Conservation (phyloP, 1,284 basidiomycete genomes). For the Retiboletus flavoniger region DNA sequence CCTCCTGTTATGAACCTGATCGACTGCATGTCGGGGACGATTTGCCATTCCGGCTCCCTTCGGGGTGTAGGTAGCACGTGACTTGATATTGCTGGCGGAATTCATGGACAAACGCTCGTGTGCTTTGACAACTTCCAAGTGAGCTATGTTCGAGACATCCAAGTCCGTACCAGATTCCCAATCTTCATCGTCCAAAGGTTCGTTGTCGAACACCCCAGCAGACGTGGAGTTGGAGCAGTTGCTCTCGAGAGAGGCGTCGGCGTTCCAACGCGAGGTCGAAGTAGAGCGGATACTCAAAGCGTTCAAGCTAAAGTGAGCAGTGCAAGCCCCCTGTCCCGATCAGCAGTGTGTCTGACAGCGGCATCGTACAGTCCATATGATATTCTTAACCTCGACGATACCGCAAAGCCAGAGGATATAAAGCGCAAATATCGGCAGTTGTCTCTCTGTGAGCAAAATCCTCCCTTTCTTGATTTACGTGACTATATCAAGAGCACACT, state of each 20-base stretch:
- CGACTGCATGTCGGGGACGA: slow-evolving; percentile 1
- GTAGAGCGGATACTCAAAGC: slow-evolving; percentile 83
- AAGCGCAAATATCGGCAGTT: slow-evolving; percentile 80
- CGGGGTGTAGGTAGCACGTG: slow-evolving; percentile 18
- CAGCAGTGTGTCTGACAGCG: neutral
- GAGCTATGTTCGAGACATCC: slow-evolving; percentile 18
- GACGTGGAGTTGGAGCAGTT: slow-evolving; percentile 69
- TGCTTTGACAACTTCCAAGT: slow-evolving; percentile 7
- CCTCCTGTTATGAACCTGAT: neutral
- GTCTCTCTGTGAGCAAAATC: slow-evolving; percentile 65
- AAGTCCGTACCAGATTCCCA: slow-evolving; percentile 8
- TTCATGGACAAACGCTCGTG: neutral
- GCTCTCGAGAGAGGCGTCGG: slow-evolving; percentile 74
- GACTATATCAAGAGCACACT: slow-evolving; percentile 22
- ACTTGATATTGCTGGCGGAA: slow-evolving; percentile 2
- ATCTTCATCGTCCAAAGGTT: slow-evolving; percentile 31
- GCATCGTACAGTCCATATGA: slow-evolving; percentile 64
- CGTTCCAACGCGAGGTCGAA: slow-evolving; percentile 78
- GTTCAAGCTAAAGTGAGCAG: slow-evolving; percentile 77
- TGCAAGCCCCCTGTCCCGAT: neutral
- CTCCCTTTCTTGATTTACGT: slow-evolving; percentile 3
- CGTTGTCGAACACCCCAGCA: slow-evolving; percentile 23
- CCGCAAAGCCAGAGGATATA: slow-evolving; percentile 64
- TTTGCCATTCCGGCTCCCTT: neutral
- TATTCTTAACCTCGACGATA: slow-evolving; percentile 66